Evolutionary conservation across 148 eudicot species (phyloP), one percentile per base, ranked within the genome.

Genomic region (Silene uniflora): DNA sequence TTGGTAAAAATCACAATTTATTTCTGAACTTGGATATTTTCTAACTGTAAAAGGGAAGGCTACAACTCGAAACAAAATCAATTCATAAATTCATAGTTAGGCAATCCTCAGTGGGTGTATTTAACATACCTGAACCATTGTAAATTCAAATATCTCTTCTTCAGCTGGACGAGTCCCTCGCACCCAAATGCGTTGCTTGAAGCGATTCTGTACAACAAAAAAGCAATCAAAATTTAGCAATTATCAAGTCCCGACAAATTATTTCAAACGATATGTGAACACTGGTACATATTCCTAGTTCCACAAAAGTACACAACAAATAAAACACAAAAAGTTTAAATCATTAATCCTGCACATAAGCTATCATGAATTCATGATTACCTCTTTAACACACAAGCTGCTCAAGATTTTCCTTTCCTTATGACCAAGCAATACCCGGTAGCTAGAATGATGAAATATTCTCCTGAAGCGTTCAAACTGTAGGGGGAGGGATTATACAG

Each of bases 401-500:
- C 98, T 91, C 86, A 90, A 75, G 74, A 87, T 88, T 82, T 89
- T 87, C 85, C 96, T 85, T 77, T 94, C 96, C 77, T 81, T 91
- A 80, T 94, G 98, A 74, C 92, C 90, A 73, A 94, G 96, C 73
- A 94, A 78, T 64, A 89, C 93, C 72, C 97, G 85, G 79, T 89
- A 94, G 47, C 87, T 83, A 14, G 98, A 94, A 75, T 92, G 91
- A 84, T 91, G 98, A 78, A 94, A 94, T 58, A 94, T 89, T 73
- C 98, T 80, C 73, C 98, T 85, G 69, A 94, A 94, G 69, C 97
- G 90, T 79, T 94, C 98, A 79, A 94, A 94, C 97, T 94, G 86
- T 59, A 77, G 61, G 67, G 35, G 71, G 35, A 74, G 18, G 67
- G 58, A 78, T 63, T 76, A 52, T 52, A 52, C 56, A 52, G 17